Evolutionary conservation across 805 yeast genomes (phyloP).

Genomic region (Saturnispora diversa): DNA sequence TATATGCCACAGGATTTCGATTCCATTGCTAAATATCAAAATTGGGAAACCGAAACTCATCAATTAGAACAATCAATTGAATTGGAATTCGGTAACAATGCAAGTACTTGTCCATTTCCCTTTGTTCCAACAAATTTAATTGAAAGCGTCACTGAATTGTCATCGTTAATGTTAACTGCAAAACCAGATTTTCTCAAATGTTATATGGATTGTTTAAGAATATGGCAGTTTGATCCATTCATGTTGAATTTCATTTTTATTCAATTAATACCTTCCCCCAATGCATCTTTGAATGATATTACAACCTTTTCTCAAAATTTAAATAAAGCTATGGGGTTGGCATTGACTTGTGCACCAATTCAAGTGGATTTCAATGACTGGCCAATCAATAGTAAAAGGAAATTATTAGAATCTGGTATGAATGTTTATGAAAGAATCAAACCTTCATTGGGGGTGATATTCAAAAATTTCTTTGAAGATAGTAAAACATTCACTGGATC

Average conservation of each 20-base stretch:
- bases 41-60: conserved; percentile 15
- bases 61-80: conserved; percentile 12
- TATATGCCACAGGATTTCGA: conserved; percentile 16
- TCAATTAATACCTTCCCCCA: conserved; percentile 10
- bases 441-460: conserved; percentile 7
- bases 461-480: conserved; percentile 20
- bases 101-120: not conserved
- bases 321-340: conserved; percentile 21
- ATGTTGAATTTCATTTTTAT: conserved; percentile 16
- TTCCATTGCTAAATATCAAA: conserved; percentile 11
- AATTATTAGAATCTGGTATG: conserved; percentile 13
- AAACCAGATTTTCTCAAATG: conserved; percentile 21
- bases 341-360: conserved; percentile 22
- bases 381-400: conserved; percentile 20
- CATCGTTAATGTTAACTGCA: conserved; percentile 17
- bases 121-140: conserved; percentile 12
- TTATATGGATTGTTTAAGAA: conserved; percentile 23
- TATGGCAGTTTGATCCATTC: conserved; percentile 30
- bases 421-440: conserved; percentile 16
- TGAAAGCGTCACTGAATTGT: conserved; percentile 11
- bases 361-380: conserved; percentile 21
- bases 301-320: conserved; percentile 1
- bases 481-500: conserved; percentile 18
- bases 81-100: not conserved
- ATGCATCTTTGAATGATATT: not conserved